Percentiles rank a stretch among this genome's conserved stretches.
These are phyloP conservation scores for Entrophospora sp. DNA, from an alignment of 192 early-diverging fungal species.

Conservation along the genomic window DNA sequence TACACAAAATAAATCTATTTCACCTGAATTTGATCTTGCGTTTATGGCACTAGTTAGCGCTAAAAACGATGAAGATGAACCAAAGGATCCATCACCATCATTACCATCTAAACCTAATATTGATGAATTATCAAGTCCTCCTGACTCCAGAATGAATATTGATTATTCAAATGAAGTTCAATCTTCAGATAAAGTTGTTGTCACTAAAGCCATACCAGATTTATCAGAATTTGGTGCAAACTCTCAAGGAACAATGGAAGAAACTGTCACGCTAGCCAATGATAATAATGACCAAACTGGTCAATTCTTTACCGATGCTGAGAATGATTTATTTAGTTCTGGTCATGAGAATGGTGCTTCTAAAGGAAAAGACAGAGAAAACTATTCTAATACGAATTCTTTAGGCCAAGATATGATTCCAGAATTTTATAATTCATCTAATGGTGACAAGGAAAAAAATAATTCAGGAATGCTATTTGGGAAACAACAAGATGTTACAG, in stretches of 20 bases:
- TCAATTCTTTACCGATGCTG: neutral
- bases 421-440: neutral
- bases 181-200: too few species aligned
- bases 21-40: constrained; percentile 48
- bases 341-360: too few species aligned
- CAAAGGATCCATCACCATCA: neutral
- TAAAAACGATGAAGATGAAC: constrained; percentile 18
- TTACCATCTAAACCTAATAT: neutral
- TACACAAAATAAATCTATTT: constrained; percentile 33
- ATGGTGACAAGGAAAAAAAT: constrained; percentile 1
- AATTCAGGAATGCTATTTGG: constrained; percentile 32
- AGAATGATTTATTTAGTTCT: too few species aligned
- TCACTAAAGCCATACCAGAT: too few species aligned
- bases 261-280: too few species aligned
- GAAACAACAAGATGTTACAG: constrained; percentile 66
- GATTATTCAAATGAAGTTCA: too few species aligned
- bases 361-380: constrained; percentile 16
- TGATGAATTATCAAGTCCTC: neutral
- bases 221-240: too few species aligned
- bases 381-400: neutral
- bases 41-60: constrained; percentile 44
- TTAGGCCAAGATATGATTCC: neutral
- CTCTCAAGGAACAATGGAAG: too few species aligned
- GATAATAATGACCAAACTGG: neutral
- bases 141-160: neutral